phyloP scores from a whole-genome alignment of 148 eudicot genomes.

The Linanthus parryae region DNA sequence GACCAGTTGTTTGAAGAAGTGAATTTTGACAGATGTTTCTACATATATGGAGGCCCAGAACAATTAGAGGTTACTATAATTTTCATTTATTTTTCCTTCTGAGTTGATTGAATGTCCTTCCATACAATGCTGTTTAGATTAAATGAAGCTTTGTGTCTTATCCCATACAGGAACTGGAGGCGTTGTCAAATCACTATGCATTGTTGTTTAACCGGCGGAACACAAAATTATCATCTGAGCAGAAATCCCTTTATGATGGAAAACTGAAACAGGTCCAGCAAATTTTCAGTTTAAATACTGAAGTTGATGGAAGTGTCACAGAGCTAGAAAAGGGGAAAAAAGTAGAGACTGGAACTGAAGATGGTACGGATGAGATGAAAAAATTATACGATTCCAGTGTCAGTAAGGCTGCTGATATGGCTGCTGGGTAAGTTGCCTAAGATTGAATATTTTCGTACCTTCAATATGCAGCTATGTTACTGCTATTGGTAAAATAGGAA shows the following conservation, averaged over 20 bases:
- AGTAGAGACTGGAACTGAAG: conserved; percentile 50
- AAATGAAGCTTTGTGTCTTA: no score
- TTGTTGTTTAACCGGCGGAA: conserved; percentile 79
- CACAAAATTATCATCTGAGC: conserved; percentile 69
- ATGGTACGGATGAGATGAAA: conserved; percentile 56
- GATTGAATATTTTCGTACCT: no score
- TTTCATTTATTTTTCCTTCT: neutral
- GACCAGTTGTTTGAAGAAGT: conserved; percentile 82
- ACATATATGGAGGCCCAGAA: conserved; percentile 98
- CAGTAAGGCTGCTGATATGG: conserved; percentile 96
- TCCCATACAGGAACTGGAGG: conserved; percentile 72
- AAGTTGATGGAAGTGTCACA: conserved; percentile 34
- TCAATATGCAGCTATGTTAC: no score
- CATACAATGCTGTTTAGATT: no score
- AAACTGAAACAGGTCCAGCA: conserved; percentile 82
- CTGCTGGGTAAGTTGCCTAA: conserved; percentile 87
- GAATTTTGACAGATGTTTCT: conserved; percentile 90
- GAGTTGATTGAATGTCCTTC: neutral
- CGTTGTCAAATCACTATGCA: conserved; percentile 83
- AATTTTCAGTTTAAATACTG: conserved; percentile 65
- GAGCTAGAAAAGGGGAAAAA: conserved; percentile 79
- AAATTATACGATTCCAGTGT: conserved; percentile 75
- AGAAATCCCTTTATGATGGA: conserved; percentile 69
- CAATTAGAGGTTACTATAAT: conserved; percentile 60
- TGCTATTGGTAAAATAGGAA: no score